These are phyloP conservation scores for Manihot esculenta DNA, from an alignment of 441 rosid genomes.

Conservation along the genomic window DNA sequence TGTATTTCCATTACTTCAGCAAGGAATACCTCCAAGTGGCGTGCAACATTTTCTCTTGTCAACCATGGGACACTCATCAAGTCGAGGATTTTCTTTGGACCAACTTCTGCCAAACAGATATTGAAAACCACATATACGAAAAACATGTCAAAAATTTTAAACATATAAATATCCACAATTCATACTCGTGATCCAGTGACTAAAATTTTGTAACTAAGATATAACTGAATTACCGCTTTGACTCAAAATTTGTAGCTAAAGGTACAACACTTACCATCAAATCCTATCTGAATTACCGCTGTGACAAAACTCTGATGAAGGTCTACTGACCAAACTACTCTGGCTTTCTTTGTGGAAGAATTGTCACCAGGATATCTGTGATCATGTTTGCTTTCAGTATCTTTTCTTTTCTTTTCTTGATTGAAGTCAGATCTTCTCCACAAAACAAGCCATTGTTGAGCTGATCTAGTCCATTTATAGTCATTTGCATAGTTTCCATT, in stretches of 20 bases:
- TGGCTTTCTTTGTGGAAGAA: conserved; percentile 43
- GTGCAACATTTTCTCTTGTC: conserved; percentile 84
- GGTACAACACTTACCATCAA: conserved; percentile 58
- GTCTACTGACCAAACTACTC: conserved; percentile 59
- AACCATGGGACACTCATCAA: conserved; percentile 69
- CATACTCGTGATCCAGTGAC: neutral
- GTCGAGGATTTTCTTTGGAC: conserved; percentile 74
- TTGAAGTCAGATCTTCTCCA: conserved; percentile 23
- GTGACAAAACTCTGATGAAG: conserved; percentile 70
- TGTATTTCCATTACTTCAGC: neutral
- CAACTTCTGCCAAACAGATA: conserved; percentile 75
- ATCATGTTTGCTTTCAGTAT: conserved; percentile 20
- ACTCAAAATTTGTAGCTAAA: too few species aligned
- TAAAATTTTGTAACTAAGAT: conserved; percentile 14
- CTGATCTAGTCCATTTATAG: conserved; percentile 18
- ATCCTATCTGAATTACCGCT: conserved; percentile 57
- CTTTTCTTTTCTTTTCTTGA: conserved; percentile 28
- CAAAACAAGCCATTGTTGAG: conserved; percentile 17
- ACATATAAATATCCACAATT: neutral
- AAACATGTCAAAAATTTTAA: too few species aligned
- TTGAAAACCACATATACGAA: too few species aligned
- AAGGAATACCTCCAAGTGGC: conserved; percentile 79
- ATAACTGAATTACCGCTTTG: too few species aligned
- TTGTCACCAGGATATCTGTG: conserved; percentile 24
- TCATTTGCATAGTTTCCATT: conserved; percentile 31